phyloP scores from a whole-genome alignment of 495 filamentous ascomycete genomes.

The Pyrenula massariospora region DNA sequence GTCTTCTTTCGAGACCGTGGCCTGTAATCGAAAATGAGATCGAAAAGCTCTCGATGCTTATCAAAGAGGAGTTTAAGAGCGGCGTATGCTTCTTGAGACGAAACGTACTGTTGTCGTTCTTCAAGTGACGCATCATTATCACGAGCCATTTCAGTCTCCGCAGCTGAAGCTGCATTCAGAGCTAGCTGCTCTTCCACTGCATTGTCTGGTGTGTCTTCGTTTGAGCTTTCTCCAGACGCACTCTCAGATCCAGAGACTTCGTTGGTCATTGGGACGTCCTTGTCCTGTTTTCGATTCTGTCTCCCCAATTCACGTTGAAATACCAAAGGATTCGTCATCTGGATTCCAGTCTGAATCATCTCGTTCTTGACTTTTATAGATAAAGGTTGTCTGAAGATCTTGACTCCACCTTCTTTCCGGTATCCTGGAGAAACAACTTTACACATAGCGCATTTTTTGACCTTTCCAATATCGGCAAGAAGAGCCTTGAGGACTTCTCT shows the following conservation, averaged over 20 bases:
- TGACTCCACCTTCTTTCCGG: slow-evolving; percentile 75
- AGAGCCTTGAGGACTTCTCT: slow-evolving; percentile 69
- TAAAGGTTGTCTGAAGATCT: slow-evolving; percentile 83
- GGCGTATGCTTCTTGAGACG: slow-evolving; percentile 62
- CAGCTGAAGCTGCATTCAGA: slow-evolving; percentile 14
- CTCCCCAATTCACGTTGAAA: slow-evolving; percentile 27
- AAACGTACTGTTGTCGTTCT: slow-evolving; percentile 53
- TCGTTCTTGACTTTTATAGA: slow-evolving; percentile 54
- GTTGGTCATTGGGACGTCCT: slow-evolving; percentile 10
- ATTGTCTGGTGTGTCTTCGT: neutral
- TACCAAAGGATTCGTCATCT: slow-evolving; percentile 49
- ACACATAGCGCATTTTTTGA: slow-evolving; percentile 64
- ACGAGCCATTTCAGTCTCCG: slow-evolving; percentile 12
- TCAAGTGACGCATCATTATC: slow-evolving; percentile 18
- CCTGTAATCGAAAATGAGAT: slow-evolving; percentile 70
- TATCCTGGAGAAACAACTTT: slow-evolving; percentile 62
- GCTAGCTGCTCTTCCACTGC: neutral
- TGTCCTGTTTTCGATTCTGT: slow-evolving; percentile 22
- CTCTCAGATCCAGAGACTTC: slow-evolving; percentile 7
- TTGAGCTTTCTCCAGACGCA: slow-evolving; percentile 18
- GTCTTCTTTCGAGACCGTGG: slow-evolving; percentile 36
- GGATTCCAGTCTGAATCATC: slow-evolving; percentile 61
- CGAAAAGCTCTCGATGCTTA: slow-evolving; percentile 69
- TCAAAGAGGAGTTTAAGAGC: slow-evolving; percentile 71
- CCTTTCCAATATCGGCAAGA: slow-evolving; percentile 49